A percentile compares a stretch with the other conserved stretches of the same genome.
Evolutionary conservation across 2,329 filamentous ascomycete genomes (phyloP).

Genomic region (Pyrenophora tritici-repentis): DNA sequence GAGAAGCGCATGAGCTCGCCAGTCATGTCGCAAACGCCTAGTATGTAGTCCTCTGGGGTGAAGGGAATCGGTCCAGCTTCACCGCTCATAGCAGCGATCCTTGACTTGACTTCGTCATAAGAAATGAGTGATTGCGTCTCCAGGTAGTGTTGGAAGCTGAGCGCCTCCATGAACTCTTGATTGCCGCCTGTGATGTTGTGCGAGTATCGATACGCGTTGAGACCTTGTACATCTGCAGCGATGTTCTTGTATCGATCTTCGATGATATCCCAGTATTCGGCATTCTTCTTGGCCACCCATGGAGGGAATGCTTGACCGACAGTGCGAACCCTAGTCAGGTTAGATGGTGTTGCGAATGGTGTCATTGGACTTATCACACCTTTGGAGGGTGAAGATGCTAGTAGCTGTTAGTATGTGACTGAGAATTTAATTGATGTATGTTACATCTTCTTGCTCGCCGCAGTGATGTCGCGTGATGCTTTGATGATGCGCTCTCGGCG

Average conservation of each 20-base stretch:
- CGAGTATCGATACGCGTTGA: conserved; percentile 83
- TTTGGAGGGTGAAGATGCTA: conserved; percentile 83
- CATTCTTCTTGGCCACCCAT: conserved; percentile 71
- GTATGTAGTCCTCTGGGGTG: conserved; percentile 82
- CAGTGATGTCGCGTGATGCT: conserved; percentile 88
- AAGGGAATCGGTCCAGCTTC: conserved; percentile 62
- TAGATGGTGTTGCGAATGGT: conserved; percentile 2
- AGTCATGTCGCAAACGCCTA: conserved; percentile 90
- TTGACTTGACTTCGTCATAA: conserved; percentile 60
- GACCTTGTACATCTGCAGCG: conserved; percentile 72
- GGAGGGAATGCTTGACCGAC: conserved; percentile 66
- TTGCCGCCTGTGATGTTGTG: conserved; percentile 77
- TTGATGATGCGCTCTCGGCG: conserved; percentile 89
- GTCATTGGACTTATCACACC: conserved; percentile 52
- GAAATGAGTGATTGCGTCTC: conserved; percentile 75
- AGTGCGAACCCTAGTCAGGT: conserved; percentile 62
- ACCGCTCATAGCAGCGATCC: conserved; percentile 45
- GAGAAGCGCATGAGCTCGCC: conserved; percentile 98
- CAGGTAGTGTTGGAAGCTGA: conserved; percentile 88
- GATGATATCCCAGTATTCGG: conserved; percentile 73
- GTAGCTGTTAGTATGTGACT: conserved; percentile 17
- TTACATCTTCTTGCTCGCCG: conserved; percentile 95
- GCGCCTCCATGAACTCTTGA: conserved; percentile 92
- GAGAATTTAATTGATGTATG: conserved; percentile 21
- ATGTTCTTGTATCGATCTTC: conserved; percentile 69